These are phyloP conservation scores for Claviceps arundinis DNA, from an alignment of 2,329 filamentous ascomycete species.

Conservation along the genomic window DNA sequence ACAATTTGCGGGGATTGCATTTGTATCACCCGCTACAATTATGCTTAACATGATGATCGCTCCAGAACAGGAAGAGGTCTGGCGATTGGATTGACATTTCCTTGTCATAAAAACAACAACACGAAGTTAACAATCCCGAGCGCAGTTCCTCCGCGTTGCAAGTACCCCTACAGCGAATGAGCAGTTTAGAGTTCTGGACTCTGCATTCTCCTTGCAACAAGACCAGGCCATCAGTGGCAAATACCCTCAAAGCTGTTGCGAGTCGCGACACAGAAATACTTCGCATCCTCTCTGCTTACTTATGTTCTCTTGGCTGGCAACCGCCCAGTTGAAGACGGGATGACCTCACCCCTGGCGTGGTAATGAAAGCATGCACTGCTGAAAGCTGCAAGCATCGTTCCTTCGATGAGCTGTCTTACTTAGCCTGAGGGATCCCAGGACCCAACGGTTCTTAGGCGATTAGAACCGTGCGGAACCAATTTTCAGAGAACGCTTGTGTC, in stretches of 20 bases:
- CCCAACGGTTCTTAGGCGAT: neutral
- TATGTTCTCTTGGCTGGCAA: too few relatives aligned
- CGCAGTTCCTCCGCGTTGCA: neutral
- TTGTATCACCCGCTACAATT: neutral
- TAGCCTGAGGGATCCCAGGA: too few relatives aligned
- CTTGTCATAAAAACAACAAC: too few relatives aligned
- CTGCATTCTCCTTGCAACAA: neutral
- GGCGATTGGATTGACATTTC: too few relatives aligned
- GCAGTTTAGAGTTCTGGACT: neutral
- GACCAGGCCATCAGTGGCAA: neutral
- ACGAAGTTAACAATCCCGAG: neutral
- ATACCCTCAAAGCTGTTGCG: too few relatives aligned
- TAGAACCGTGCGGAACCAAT: neutral
- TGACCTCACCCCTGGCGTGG: too few relatives aligned
- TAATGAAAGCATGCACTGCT: too few relatives aligned
- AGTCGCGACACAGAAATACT: too few relatives aligned
- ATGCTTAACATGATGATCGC: neutral
- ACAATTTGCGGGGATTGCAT: neutral
- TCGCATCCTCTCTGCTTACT: too few relatives aligned
- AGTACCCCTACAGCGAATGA: neutral
- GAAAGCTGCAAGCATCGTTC: too few relatives aligned
- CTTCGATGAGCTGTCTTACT: too few relatives aligned
- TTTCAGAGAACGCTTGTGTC: neutral
- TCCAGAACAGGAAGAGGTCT: neutral
- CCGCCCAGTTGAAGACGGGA: too few relatives aligned